These are phyloP conservation scores for Pythium pectinolyticum DNA, from an alignment of 352 stramenopile genomes.

Conservation along the genomic window DNA sequence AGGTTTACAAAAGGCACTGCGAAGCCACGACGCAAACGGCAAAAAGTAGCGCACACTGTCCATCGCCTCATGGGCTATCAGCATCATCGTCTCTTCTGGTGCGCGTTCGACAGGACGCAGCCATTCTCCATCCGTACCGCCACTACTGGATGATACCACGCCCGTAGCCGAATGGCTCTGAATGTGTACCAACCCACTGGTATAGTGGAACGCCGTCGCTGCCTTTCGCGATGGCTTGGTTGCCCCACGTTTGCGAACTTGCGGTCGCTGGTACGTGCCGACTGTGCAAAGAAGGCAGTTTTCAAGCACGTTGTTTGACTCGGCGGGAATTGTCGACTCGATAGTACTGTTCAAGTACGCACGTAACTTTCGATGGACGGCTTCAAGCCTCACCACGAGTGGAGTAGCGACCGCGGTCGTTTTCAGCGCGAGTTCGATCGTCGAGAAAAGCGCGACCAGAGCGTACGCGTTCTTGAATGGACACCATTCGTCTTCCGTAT, in stretches of 20 bases:
- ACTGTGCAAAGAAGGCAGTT: background rate
- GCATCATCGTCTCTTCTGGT: background rate
- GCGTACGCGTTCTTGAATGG: conserved; percentile 9
- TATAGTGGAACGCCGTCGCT: background rate
- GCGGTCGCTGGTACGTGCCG: background rate
- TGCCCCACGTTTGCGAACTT: background rate
- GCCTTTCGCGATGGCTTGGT: background rate
- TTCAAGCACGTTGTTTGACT: background rate
- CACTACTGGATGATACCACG: background rate
- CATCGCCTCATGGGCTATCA: background rate
- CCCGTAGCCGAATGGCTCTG: background rate
- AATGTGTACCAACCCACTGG: background rate
- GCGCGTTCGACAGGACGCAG: background rate
- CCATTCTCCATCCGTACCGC: background rate
- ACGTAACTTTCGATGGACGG: background rate
- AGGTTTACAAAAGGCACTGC: background rate
- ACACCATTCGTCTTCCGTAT: background rate
- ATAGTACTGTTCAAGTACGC: too few relatives aligned
- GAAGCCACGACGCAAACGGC: conserved; percentile 27
- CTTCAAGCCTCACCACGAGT: background rate
- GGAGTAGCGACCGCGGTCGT: background rate
- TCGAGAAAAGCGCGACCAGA: background rate
- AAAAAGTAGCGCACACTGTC: conserved; percentile 11
- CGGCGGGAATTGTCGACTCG: too few relatives aligned
- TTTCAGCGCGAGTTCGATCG: background rate